Evolutionary conservation across 2,329 filamentous ascomycete species (phyloP).

Genomic region (Annulohypoxylon truncatum): DNA sequence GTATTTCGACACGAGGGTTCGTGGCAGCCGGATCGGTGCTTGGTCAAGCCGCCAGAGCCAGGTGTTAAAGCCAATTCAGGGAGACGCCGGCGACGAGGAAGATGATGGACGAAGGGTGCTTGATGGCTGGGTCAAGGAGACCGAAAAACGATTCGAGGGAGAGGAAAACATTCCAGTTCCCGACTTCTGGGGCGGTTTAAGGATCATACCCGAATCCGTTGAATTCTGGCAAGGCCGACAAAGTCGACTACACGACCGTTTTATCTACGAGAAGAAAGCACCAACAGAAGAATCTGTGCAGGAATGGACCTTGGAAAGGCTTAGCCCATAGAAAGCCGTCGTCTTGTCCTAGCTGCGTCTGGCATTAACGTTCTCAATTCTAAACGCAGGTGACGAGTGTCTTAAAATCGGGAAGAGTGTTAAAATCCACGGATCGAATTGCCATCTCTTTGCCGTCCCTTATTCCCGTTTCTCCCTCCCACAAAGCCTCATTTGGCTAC

Average conservation of each 20-base stretch:
- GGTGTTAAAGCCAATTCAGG: conserved; percentile 66
- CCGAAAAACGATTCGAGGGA: conserved; percentile 79
- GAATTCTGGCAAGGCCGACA: conserved; percentile 98
- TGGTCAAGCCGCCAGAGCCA: conserved; percentile 93
- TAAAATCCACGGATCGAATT: not conserved
- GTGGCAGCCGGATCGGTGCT: conserved; percentile 86
- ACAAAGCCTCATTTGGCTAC: not conserved
- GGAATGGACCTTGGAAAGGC: conserved; percentile 75
- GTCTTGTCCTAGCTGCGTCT: not conserved
- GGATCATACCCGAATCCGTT: conserved; percentile 84
- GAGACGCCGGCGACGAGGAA: conserved; percentile 49
- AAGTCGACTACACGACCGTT: conserved; percentile 92
- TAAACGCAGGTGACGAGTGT: not conserved
- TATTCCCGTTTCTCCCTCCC: not conserved
- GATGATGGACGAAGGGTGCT: conserved; percentile 79
- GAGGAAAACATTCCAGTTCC: conserved; percentile 87
- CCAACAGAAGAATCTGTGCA: conserved; percentile 54
- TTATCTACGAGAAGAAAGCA: conserved; percentile 78
- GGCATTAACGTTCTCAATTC: not conserved
- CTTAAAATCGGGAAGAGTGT: not conserved
- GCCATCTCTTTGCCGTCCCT: not conserved
- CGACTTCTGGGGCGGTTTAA: conserved; percentile 92
- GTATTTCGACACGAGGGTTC: conserved; percentile 75
- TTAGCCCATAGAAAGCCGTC: conserved; percentile 70
- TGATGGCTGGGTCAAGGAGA: conserved; percentile 80